phyloP scores from a whole-genome alignment of 73 alveolate species.

The Tetrahymena thermophila region DNA sequence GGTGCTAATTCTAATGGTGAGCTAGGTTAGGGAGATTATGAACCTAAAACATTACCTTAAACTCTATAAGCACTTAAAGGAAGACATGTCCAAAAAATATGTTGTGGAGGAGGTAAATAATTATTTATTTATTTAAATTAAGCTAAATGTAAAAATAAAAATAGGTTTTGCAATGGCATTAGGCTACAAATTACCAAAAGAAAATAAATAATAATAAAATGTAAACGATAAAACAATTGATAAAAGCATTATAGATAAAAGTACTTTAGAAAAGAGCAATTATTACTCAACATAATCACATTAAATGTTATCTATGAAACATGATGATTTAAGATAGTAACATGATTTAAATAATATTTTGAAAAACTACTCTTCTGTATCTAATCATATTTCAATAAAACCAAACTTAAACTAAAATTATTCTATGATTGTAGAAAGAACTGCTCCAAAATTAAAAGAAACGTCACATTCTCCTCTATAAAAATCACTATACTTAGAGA shows the following conservation, averaged over 20 bases:
- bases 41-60: background rate
- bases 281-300: background rate
- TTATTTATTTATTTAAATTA: background rate
- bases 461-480: background rate
- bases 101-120: background rate
- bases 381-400: background rate
- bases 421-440: background rate
- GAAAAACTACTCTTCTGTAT: background rate
- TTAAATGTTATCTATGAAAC: background rate
- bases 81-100: background rate
- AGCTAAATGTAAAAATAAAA: background rate
- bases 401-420: background rate
- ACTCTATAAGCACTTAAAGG: background rate
- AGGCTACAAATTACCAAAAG: background rate
- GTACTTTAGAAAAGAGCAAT: background rate
- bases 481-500: background rate
- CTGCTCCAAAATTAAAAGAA: background rate
- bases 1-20: conserved; percentile 58
- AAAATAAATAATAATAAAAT: background rate
- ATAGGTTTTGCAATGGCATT: background rate
- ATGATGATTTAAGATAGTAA: background rate
- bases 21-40: conserved; percentile 50
- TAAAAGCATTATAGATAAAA: background rate
- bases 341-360: background rate
- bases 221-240: background rate